phyloP scores from a whole-genome alignment of 1,284 basidiomycete species.

The Ustilago loliicola region DNA sequence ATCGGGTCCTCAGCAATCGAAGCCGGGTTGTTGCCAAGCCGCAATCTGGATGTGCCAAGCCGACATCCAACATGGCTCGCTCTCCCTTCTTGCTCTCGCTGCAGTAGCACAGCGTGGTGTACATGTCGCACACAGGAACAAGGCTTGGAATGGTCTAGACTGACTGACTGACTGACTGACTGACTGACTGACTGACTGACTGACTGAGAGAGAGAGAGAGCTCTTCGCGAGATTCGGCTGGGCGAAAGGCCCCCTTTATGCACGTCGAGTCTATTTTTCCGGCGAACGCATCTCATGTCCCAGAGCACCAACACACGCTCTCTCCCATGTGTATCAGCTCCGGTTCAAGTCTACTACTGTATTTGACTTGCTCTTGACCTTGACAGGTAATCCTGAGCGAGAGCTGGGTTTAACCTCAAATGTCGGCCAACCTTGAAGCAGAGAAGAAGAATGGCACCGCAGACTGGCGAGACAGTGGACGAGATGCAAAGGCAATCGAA shows the following conservation, averaged over 20 bases:
- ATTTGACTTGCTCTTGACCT: too few relatives aligned
- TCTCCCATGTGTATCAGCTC: too few relatives aligned
- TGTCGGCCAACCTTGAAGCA: neutral
- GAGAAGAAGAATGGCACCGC: neutral
- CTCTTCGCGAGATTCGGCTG: slow-evolving; percentile 21
- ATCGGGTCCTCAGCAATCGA: neutral
- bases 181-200: too few relatives aligned
- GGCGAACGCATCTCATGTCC: slow-evolving; percentile 11
- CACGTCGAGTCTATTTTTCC: slow-evolving; percentile 39
- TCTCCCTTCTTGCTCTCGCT: too few relatives aligned
- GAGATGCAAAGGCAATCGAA: slow-evolving; percentile 29
- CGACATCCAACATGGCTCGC: neutral
- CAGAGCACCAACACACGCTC: too few relatives aligned
- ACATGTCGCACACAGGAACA: too few relatives aligned
- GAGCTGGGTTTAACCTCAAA: neutral
- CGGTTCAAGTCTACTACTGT: too few relatives aligned
- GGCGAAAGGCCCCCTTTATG: slow-evolving; percentile 3
- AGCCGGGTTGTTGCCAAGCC: neutral
- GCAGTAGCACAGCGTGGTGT: too few relatives aligned
- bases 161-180: too few relatives aligned
- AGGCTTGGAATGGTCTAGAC: neutral
- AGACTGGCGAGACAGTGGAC: neutral
- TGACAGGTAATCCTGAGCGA: neutral
- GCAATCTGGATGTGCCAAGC: neutral
- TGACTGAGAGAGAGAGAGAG: too few relatives aligned